A percentile compares a stretch with the other conserved stretches of the same genome.
phyloP scores from a whole-genome alignment of 306 rosid species.

The Vigna nakashimae region DNA sequence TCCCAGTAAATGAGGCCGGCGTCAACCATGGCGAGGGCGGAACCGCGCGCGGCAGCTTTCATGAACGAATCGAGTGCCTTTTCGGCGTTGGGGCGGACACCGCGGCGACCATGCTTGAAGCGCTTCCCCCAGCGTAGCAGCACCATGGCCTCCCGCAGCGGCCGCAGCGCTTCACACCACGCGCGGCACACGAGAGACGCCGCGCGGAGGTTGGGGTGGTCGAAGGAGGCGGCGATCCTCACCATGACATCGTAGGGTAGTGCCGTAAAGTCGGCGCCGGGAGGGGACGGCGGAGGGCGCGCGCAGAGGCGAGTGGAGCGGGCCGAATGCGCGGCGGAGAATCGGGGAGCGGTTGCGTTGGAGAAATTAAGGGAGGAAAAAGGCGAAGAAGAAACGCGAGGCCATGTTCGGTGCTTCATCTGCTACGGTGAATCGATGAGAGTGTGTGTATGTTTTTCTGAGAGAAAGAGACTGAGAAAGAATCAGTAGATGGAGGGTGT shows the following conservation, averaged over 20 bases:
- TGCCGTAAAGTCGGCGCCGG: conserved; percentile 58
- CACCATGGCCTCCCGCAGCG: conserved; percentile 77
- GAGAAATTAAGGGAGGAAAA: conserved; percentile 56
- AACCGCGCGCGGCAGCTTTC: conserved; percentile 78
- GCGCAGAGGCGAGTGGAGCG: conserved; percentile 39
- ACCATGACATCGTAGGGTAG: conserved; percentile 74
- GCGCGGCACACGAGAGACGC: conserved; percentile 80
- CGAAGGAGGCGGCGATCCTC: conserved; percentile 65
- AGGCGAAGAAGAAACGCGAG: conserved; percentile 51
- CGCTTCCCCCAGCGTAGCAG: conserved; percentile 74
- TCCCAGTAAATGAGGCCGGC: conserved; percentile 91
- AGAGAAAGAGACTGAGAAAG: not conserved
- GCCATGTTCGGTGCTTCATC: conserved; percentile 67
- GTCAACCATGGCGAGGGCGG: conserved; percentile 85
- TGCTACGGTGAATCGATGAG: not conserved
- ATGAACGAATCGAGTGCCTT: conserved; percentile 77
- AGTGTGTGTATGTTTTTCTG: not conserved
- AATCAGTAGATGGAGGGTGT: conserved; percentile 1
- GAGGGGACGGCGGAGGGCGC: conserved; percentile 19
- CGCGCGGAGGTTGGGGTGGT: conserved; percentile 60
- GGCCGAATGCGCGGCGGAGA: conserved; percentile 11
- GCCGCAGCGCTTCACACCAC: conserved; percentile 76
- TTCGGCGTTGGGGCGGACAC: conserved; percentile 54
- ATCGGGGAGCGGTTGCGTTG: not conserved
- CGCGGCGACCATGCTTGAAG: conserved; percentile 78